Conservation (phyloP, 441 rosid genomes). For the Gossypium laxum region DNA sequence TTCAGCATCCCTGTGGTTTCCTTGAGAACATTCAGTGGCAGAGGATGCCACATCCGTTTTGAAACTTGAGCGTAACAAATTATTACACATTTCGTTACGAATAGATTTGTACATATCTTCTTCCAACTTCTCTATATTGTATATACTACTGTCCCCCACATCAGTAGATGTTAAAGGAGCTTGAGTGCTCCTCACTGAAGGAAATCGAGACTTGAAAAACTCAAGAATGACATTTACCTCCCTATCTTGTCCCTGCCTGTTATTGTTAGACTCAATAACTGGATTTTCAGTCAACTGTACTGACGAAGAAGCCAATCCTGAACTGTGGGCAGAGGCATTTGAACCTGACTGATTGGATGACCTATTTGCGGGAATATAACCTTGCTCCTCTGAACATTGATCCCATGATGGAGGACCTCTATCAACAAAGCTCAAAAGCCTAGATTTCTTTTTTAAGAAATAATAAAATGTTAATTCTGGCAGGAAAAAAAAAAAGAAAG, state of each 20-base stretch:
- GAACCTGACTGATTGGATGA: constrained; percentile 25
- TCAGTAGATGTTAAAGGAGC: constrained; percentile 32
- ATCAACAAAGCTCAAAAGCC: constrained; percentile 73
- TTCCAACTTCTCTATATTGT: constrained; percentile 48
- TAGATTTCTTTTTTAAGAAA: constrained; percentile 65
- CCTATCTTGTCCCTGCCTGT: constrained; percentile 35
- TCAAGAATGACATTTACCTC: constrained; percentile 49
- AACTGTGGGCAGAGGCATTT: constrained; percentile 25
- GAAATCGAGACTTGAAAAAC: constrained; percentile 43
- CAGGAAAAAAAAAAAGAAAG: not conserved
- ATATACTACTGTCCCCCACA: constrained; percentile 23
- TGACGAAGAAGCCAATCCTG: constrained; percentile 33
- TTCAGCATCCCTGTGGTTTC: constrained; percentile 30
- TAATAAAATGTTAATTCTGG: constrained; percentile 15
- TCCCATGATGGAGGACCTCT: constrained; percentile 73
- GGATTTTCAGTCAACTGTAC: constrained; percentile 41
- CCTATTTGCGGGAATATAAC: constrained; percentile 22
- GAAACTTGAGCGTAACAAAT: constrained; percentile 19
- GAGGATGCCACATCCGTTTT: constrained; percentile 23
- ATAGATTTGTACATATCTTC: constrained; percentile 45
- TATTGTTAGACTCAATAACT: constrained; percentile 34
- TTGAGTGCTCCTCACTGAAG: constrained; percentile 37
- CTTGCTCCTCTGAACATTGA: constrained; percentile 30
- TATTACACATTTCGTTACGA: constrained; percentile 30
- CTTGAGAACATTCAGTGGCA: constrained; percentile 27